Evolutionary conservation across 2,329 filamentous ascomycete species (phyloP), one percentile per base, ranked within the genome.

Genomic region (Monosporascus sp.): DNA sequence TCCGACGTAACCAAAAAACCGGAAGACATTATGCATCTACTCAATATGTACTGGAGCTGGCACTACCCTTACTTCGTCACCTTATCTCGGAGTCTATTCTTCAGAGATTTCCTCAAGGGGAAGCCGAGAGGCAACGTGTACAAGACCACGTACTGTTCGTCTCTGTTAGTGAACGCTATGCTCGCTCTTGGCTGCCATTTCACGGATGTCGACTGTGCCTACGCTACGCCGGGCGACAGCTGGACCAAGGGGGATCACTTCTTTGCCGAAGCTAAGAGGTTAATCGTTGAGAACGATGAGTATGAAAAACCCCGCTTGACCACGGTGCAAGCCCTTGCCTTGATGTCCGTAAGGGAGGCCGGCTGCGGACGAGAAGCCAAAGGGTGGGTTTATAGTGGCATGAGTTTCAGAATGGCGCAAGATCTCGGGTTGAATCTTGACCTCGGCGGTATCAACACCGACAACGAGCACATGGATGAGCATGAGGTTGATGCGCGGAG

Each of bases 21-120:
- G 24, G 82, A 88, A 51, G 78, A 96, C 46, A 85, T 97, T 61
- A 81, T 86, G 17, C 93, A 97, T 70, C 82, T 99, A 19, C 84
- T 99, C 67, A 93, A 92, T 65, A 92, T 97, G 89, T 99, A 99
- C 72, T 97, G 97, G 73, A 91, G 86, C 63, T 97, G 93, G 88
- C 94, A 97, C 71, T 97, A 97, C 70, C 87, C 91, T 19, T 97
- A 94, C 72, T 99, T 97, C 69, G 93, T 91, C 4, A 94, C 89
- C 0, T 76, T 97, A 7, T 93, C 92, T 14, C 95, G 90, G 68
- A 85, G 80, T 38, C 75, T 96, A 35, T 97, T 99, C 68, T 92
- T 89, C 66, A 81, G 87, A 43, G 92, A 97, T 68, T 97, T 96
- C 63, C 70, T 87, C 45, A 80, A 79, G 16, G 93, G 94, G 1